These are phyloP conservation scores for Phaeotremella fagi DNA, from an alignment of 768 basidiomycete genomes.

Conservation along the genomic window DNA sequence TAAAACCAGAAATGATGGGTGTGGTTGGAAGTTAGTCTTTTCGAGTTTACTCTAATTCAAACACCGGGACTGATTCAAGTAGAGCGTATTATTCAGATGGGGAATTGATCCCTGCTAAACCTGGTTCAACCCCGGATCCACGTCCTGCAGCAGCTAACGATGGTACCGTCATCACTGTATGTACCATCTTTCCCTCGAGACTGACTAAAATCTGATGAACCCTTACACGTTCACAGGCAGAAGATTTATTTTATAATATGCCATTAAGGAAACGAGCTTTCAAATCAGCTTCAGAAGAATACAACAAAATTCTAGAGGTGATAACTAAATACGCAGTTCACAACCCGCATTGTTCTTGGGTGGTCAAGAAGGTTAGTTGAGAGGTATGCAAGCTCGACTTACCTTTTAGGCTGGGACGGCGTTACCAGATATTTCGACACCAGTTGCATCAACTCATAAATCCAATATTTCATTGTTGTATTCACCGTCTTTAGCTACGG, in stretches of 20 bases:
- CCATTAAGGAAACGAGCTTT: slow-evolving; percentile 81
- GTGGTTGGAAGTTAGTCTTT: slow-evolving; percentile 83
- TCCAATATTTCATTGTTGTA: slow-evolving; percentile 77
- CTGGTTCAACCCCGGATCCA: slow-evolving; percentile 67
- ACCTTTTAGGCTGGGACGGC: slow-evolving; percentile 63
- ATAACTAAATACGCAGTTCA: slow-evolving; percentile 90
- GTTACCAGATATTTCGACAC: slow-evolving; percentile 75
- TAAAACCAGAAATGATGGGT: slow-evolving; percentile 73
- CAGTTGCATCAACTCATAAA: slow-evolving; percentile 60
- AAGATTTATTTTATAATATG: slow-evolving; percentile 91
- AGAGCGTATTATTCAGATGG: slow-evolving; percentile 85
- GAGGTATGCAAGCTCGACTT: not conserved
- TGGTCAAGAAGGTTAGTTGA: slow-evolving; percentile 75
- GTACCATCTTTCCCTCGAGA: slow-evolving; percentile 40
- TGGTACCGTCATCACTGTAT: slow-evolving; percentile 79
- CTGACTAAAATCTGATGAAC: too few species aligned
- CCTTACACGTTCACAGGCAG: too few species aligned
- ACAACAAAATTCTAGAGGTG: slow-evolving; percentile 82
- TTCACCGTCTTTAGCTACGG: slow-evolving; percentile 71
- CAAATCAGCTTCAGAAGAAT: slow-evolving; percentile 81
- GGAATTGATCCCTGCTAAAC: slow-evolving; percentile 62
- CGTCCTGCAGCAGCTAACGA: slow-evolving; percentile 91
- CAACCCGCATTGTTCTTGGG: slow-evolving; percentile 79
- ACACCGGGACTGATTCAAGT: not conserved
- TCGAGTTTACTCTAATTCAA: not conserved